Evolutionary conservation across 2,329 filamentous ascomycete genomes (phyloP).

Genomic region (Ophiosphaerella narmari): DNA sequence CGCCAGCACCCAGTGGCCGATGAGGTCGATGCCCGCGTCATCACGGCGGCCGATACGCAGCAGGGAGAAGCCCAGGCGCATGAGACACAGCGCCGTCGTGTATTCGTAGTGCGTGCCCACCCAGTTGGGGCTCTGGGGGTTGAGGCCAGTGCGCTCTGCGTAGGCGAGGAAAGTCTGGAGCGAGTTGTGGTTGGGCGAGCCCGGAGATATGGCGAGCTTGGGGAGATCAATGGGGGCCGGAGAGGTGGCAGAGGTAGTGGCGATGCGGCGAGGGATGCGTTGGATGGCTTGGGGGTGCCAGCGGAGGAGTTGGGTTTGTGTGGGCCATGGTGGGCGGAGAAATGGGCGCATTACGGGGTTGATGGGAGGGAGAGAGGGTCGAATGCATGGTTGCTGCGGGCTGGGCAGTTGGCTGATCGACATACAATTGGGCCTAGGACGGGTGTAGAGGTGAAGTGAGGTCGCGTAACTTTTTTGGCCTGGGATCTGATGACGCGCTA

Average conservation of each 20-base stretch:
- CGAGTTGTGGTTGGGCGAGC: constrained; percentile 61
- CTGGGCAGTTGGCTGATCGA: neutral
- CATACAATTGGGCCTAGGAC: neutral
- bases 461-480: constrained; percentile 25
- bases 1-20: constrained; percentile 69
- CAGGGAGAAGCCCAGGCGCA: constrained; percentile 66
- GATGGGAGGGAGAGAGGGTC: neutral
- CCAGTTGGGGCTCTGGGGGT: constrained; percentile 63
- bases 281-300: constrained; percentile 31
- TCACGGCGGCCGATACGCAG: constrained; percentile 67
- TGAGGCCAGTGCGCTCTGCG: constrained; percentile 61
- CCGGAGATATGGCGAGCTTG: constrained; percentile 32
- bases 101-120: constrained; percentile 81
- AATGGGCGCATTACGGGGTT: constrained; percentile 34
- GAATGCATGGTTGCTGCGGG: constrained; percentile 29
- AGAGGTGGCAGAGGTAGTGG: constrained; percentile 30
- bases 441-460: neutral
- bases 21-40: constrained; percentile 75
- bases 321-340: constrained; percentile 29
- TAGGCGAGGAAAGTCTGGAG: constrained; percentile 69
- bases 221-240: constrained; percentile 33
- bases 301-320: constrained; percentile 20
- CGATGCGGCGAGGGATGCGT: constrained; percentile 32
- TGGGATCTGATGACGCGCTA: constrained; percentile 6
- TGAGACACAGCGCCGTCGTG: constrained; percentile 61